Percentiles rank a stretch among this genome's conserved stretches.
Conservation (phyloP, 2,329 filamentous ascomycete species). For the Fusarium tuaranense region DNA sequence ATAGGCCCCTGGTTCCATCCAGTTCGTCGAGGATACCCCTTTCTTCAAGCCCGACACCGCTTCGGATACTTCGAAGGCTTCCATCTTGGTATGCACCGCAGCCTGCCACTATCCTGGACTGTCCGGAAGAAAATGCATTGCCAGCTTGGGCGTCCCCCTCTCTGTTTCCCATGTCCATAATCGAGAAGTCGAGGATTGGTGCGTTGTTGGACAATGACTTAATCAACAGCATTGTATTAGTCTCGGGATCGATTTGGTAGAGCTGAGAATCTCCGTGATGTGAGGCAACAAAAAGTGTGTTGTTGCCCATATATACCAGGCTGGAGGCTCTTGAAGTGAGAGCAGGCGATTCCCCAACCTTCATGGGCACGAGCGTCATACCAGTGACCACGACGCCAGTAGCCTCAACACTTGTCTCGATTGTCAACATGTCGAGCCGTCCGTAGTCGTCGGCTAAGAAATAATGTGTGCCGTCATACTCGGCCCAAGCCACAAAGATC, state of each 20-base stretch:
- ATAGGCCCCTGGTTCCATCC: conserved; percentile 78
- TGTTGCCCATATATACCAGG: conserved; percentile 80
- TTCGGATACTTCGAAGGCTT: conserved; percentile 88
- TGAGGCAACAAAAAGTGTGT: conserved; percentile 86
- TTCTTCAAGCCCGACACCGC: conserved; percentile 92
- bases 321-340: conserved; percentile 79
- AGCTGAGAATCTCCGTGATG: conserved; percentile 94
- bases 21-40: conserved; percentile 85
- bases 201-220: conserved; percentile 83
- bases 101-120: conserved; percentile 92
- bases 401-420: conserved; percentile 75
- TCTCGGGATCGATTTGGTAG: conserved; percentile 65
- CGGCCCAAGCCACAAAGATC: conserved; percentile 92
- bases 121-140: conserved; percentile 94
- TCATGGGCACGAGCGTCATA: conserved; percentile 72
- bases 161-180: conserved; percentile 95
- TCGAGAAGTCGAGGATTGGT: conserved; percentile 90
- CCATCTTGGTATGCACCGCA: conserved; percentile 93
- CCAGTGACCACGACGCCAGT: conserved; percentile 75
- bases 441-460: conserved; percentile 95
- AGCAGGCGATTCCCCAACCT: conserved; percentile 41
- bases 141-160: conserved; percentile 79
- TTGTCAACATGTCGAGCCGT: conserved; percentile 83
- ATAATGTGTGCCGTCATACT: conserved; percentile 84
- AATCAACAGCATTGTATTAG: conserved; percentile 68